A percentile compares a stretch with the other conserved stretches of the same genome.
Evolutionary conservation across 164 flowering plant genomes (phyloP).

Genomic region (Berberis vulgaris): DNA sequence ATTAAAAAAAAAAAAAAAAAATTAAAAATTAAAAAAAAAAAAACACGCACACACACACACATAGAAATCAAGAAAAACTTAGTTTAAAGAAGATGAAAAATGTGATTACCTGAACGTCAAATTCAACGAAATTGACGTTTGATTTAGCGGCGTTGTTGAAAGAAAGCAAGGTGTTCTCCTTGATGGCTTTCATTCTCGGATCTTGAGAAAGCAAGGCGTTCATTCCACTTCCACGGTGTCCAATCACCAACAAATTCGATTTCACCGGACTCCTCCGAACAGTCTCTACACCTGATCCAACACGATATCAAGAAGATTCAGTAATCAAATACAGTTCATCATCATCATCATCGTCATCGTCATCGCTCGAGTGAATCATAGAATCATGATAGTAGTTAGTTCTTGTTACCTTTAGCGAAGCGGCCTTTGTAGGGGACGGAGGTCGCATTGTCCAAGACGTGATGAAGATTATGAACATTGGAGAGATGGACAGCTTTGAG

Average conservation of each 20-base stretch:
- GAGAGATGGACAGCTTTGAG: constrained; percentile 65
- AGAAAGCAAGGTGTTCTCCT: constrained; percentile 70
- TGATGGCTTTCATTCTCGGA: constrained; percentile 50
- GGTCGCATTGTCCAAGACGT: constrained; percentile 28
- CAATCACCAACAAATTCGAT: constrained; percentile 54
- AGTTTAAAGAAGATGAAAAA: not conserved
- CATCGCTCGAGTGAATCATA: not conserved
- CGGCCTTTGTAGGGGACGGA: constrained; percentile 16
- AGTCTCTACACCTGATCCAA: constrained; percentile 14
- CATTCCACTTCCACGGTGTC: constrained; percentile 89
- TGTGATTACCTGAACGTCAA: constrained; percentile 73
- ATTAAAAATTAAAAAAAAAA: not conserved
- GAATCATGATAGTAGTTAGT: not conserved
- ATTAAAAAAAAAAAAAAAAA: constrained; percentile 2
- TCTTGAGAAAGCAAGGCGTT: constrained; percentile 58
- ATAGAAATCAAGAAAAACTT: not conserved
- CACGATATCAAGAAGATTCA: not conserved
- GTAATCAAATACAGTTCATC: not conserved
- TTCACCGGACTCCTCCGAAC: constrained; percentile 2
- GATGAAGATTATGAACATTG: constrained; percentile 56
- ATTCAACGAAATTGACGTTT: constrained; percentile 64
- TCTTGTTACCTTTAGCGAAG: constrained; percentile 22
- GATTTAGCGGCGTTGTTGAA: constrained; percentile 54
- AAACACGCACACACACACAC: too few species aligned
- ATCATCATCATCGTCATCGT: not conserved